phyloP scores from a whole-genome alignment of 768 basidiomycete genomes.

The Russula compacta region DNA sequence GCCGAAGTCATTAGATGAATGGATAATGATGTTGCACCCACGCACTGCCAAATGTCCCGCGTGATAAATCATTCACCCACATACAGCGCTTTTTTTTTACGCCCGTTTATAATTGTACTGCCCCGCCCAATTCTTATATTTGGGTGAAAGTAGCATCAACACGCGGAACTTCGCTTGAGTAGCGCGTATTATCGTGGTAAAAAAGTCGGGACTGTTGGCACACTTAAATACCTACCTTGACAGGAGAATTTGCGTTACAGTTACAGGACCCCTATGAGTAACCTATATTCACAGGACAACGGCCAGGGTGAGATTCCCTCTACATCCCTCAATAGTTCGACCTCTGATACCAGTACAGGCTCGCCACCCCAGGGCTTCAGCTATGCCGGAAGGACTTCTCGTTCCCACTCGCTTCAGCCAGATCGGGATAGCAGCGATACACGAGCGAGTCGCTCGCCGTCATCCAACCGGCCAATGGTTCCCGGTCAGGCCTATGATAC shows the following conservation, averaged over 20 bases:
- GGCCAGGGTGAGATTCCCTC: background rate
- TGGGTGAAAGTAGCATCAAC: background rate
- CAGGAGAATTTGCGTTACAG: background rate
- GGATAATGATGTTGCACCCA: background rate
- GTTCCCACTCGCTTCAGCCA: background rate
- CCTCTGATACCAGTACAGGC: background rate
- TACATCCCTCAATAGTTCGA: background rate
- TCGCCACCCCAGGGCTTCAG: background rate
- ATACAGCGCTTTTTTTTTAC: slow-evolving; percentile 1
- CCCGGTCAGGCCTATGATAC: background rate
- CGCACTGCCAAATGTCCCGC: background rate
- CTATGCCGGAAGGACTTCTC: background rate
- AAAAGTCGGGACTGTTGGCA: background rate
- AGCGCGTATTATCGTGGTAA: background rate
- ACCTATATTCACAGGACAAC: background rate
- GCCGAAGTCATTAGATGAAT: background rate
- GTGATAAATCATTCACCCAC: background rate
- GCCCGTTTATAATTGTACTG: background rate
- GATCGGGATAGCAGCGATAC: too few relatives aligned
- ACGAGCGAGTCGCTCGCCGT: background rate
- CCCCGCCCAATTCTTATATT: slow-evolving; percentile 10
- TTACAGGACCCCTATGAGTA: slow-evolving; percentile 2
- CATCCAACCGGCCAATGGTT: background rate
- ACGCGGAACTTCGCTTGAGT: background rate
- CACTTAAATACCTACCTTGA: background rate